These are phyloP conservation scores for Thozetella sp. DNA, from an alignment of 495 filamentous ascomycete genomes.

Conservation along the genomic window DNA sequence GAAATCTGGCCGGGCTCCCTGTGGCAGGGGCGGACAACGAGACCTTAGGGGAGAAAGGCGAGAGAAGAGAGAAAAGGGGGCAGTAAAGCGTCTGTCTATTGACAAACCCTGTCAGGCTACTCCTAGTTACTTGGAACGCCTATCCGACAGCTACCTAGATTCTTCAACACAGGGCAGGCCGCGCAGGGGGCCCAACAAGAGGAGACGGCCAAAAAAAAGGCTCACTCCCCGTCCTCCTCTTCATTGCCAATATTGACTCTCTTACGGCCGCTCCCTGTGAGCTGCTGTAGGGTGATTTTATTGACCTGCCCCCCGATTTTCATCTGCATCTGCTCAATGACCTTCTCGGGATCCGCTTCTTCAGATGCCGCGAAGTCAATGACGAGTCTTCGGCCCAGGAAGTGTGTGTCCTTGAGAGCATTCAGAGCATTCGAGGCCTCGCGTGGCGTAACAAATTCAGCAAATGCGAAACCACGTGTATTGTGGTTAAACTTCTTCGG, in stretches of 20 bases:
- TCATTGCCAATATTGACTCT: slow-evolving; percentile 82
- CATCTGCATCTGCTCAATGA: slow-evolving; percentile 93
- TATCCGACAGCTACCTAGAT: slow-evolving; percentile 1
- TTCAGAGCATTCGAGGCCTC: slow-evolving; percentile 94
- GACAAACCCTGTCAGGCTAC: neutral
- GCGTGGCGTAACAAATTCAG: slow-evolving; percentile 87
- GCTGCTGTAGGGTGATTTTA: slow-evolving; percentile 83
- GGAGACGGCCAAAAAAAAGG: no score
- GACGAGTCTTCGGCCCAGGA: slow-evolving; percentile 85
- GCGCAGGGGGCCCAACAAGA: no score
- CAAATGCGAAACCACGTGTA: slow-evolving; percentile 94
- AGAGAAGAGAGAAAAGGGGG: neutral
- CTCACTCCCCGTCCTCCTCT: slow-evolving; percentile 63
- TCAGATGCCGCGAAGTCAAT: slow-evolving; percentile 88
- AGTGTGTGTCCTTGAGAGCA: slow-evolving; percentile 88
- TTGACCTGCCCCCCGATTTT: slow-evolving; percentile 87
- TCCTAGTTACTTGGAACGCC: neutral
- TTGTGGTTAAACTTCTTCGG: slow-evolving; percentile 91
- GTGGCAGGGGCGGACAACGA: neutral
- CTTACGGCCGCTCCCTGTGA: slow-evolving; percentile 79
- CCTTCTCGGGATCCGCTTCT: slow-evolving; percentile 86
- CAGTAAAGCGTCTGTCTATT: neutral
- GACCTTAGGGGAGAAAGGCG: no score
- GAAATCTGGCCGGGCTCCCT: neutral
- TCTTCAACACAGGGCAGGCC: neutral